phyloP scores from a whole-genome alignment of 345 rosid genomes.

The Fremontodendron californicum region DNA sequence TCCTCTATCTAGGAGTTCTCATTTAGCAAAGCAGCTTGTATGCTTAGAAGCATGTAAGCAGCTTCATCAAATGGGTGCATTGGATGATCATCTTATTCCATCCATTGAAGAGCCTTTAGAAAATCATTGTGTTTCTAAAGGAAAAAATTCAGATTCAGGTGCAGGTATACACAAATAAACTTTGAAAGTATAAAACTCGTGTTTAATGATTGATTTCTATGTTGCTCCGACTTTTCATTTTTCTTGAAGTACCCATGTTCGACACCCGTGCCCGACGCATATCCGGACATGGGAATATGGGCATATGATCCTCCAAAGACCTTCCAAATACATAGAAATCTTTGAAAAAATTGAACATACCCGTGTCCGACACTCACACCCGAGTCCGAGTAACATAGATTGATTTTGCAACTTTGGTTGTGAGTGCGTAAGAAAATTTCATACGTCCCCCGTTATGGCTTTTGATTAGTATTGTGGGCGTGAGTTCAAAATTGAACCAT shows the following conservation, averaged over 20 bases:
- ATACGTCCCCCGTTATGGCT: background rate
- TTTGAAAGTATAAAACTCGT: background rate
- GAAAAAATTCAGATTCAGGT: conserved; percentile 42
- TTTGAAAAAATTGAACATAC: no score
- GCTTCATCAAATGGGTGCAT: conserved; percentile 54
- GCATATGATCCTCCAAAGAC: no score
- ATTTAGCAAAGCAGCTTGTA: conserved; percentile 52
- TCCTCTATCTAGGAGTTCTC: conserved; percentile 46
- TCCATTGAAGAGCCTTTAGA: conserved; percentile 29
- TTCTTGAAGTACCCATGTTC: no score
- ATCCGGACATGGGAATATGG: no score
- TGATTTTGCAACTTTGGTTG: background rate
- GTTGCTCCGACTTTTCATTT: no score
- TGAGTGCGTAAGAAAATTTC: background rate
- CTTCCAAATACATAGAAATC: no score
- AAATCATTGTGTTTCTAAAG: conserved; percentile 23
- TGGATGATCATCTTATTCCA: conserved; percentile 54
- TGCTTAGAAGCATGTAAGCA: conserved; percentile 74
- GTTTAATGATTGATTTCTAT: background rate
- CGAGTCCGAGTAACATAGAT: no score
- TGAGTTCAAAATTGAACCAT: background rate
- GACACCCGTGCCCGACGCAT: no score
- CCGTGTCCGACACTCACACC: no score
- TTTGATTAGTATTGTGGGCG: background rate
- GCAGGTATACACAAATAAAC: background rate